Evolutionary conservation across 108 stramenopile species (phyloP), one percentile per base, ranked within the genome.

Genomic region (Asterionellopsis glacialis): DNA sequence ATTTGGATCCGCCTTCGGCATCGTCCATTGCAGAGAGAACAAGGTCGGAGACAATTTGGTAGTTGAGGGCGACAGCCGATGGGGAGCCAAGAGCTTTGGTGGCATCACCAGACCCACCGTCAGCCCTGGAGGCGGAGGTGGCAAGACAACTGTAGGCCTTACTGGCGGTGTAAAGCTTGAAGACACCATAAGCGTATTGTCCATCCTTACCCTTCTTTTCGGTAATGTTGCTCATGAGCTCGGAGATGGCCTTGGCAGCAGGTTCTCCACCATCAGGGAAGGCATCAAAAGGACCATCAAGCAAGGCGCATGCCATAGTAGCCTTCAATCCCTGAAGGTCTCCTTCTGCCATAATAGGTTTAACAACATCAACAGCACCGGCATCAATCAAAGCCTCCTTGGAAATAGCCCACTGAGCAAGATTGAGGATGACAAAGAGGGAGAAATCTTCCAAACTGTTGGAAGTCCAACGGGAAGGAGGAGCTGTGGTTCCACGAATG

Each of bases 141-240:
- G 82, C 73, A 27, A 94, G 79, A 58, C 90, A 88, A 47, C 87
- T 78, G 75, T 85, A 93, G 4, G 91, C 91, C 71, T 93, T 93
- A 67, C 84, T 87, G 39, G 90, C 90, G 12, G 89, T 94, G 75
- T 89, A 90, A 15, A 94, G 83, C 81, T 94, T 94, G 84, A 94
- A 94, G 50, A 94, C 93, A 54, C 93, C 93, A 42, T 89, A 90
- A 9, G 93, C 87, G 65, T 94, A 94, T 57, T 94, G 89, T 26
- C 89, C 89, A 73, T 94, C 90, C 72, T 91, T 91, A 43, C 93
- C 93, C 73, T 88, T 90, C 77, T 91, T 94, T 63, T 90, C 89
- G 50, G 89, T 77, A 57, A 94, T 87, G 79, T 90, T 91, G 50
- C 84, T 85, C 87, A 94, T 90, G 68, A 94, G 87, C 68, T 90